Conservation (phyloP, 805 yeast genomes). For the Brettanomyces custersianus region DNA sequence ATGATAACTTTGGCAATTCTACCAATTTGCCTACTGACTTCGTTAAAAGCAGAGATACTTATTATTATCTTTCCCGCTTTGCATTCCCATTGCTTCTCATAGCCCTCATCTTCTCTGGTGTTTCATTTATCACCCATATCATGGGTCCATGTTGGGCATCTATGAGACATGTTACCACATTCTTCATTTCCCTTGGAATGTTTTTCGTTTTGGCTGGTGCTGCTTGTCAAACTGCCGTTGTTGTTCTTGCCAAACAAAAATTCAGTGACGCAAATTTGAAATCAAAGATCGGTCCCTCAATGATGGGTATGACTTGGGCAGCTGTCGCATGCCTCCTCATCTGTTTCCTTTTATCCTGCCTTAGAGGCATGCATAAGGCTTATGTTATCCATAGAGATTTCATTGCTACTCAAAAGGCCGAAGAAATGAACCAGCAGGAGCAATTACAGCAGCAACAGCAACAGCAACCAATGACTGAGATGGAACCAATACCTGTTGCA, state of each 20-base stretch:
- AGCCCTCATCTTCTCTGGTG: conserved; percentile 53
- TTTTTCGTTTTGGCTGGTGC: conserved; percentile 55
- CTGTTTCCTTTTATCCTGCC: conserved; percentile 44
- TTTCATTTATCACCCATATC: conserved; percentile 46
- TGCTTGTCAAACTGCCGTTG: conserved; percentile 64
- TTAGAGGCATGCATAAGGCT: conserved; percentile 37
- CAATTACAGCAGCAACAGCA: conserved; percentile 6
- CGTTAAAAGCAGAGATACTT: conserved; percentile 43
- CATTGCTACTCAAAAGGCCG: conserved; percentile 1
- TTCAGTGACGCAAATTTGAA: conserved; percentile 40
- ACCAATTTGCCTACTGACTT: conserved; percentile 45
- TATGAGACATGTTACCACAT: conserved; percentile 45
- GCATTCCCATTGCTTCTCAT: conserved; percentile 54
- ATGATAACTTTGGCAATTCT: conserved; percentile 57
- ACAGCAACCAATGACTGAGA: conserved; percentile 12
- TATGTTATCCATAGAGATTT: conserved; percentile 41
- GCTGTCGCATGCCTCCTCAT: conserved; percentile 44
- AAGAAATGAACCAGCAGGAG: conserved; percentile 6
- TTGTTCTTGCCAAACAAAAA: conserved; percentile 65
- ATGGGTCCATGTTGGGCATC: conserved; percentile 48
- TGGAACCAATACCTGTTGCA: not conserved
- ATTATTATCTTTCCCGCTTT: conserved; percentile 58
- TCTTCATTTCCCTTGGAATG: conserved; percentile 42
- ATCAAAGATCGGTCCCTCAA: conserved; percentile 46
- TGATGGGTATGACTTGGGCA: conserved; percentile 66